phyloP scores from a whole-genome alignment of 371 early-diverging fungal genomes.

The Mucor racemosus region DNA sequence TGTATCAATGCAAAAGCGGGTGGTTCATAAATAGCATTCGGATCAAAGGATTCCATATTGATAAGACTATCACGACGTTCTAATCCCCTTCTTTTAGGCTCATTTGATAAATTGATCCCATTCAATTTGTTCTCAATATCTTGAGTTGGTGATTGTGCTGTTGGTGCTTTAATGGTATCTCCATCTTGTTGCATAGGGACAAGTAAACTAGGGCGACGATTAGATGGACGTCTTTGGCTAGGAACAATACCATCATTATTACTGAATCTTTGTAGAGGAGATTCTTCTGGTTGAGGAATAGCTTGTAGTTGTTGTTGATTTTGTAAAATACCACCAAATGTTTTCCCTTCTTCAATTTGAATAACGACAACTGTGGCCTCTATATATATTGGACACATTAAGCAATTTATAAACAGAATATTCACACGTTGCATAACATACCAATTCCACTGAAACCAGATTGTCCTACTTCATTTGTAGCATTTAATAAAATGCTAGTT shows the following conservation, averaged over 20 bases:
- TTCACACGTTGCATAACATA: neutral
- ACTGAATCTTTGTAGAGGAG: neutral
- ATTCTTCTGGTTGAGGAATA: neutral
- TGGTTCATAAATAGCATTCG: slow-evolving; percentile 60
- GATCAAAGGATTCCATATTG: slow-evolving; percentile 47
- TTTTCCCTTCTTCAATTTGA: slow-evolving; percentile 34
- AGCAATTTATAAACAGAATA: neutral
- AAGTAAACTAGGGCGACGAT: slow-evolving; percentile 27
- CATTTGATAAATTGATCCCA: neutral
- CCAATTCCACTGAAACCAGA: slow-evolving; percentile 8
- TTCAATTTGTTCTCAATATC: neutral
- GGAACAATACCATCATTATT: slow-evolving; percentile 24
- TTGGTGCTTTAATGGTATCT: neutral
- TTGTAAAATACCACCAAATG: slow-evolving; percentile 22
- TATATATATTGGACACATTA: neutral
- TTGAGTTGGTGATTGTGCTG: neutral
- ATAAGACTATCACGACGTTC: slow-evolving; percentile 31
- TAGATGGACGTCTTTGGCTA: slow-evolving; percentile 20
- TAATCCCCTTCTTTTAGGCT: neutral
- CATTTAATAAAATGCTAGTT: slow-evolving; percentile 42
- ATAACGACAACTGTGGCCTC: slow-evolving; percentile 37
- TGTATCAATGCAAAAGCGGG: slow-evolving; percentile 50
- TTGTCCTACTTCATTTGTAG: slow-evolving; percentile 13
- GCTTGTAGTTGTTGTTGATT: neutral
- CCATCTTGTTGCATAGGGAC: slow-evolving; percentile 9